phyloP scores from a whole-genome alignment of 2,329 filamentous ascomycete genomes.

The Pseudogymnoascus sp. region DNA sequence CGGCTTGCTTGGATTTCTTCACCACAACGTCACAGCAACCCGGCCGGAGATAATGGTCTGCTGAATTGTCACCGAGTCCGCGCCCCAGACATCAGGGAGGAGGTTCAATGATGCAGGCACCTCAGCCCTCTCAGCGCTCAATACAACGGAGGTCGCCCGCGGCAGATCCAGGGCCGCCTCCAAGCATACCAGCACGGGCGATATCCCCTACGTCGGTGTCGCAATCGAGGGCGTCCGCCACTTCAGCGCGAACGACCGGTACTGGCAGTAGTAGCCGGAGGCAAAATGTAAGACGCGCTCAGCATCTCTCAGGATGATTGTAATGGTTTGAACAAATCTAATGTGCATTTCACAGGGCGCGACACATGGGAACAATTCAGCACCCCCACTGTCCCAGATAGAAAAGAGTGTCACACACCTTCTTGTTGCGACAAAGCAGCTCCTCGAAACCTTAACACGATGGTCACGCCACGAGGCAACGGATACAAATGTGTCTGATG shows the following conservation, averaged over 20 bases:
- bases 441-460: constrained; percentile 92
- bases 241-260: constrained; percentile 53
- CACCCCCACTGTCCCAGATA: constrained; percentile 67
- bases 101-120: constrained; percentile 39
- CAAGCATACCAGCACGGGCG: constrained; percentile 45
- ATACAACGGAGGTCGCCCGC: constrained; percentile 56
- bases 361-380: constrained; percentile 11
- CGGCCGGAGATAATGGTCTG: constrained; percentile 4
- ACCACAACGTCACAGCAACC: background rate
- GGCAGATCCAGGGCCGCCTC: constrained; percentile 49
- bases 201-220: constrained; percentile 48
- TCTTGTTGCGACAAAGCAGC: constrained; percentile 92
- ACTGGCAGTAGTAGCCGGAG: constrained; percentile 40
- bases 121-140: constrained; percentile 42
- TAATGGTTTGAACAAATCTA: background rate
- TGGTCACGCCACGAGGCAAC: constrained; percentile 92
- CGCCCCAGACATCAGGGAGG: background rate
- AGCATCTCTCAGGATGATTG: background rate
- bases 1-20: background rate
- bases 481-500: constrained; percentile 92
- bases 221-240: constrained; percentile 55
- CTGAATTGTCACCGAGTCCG: background rate
- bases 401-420: constrained; percentile 98
- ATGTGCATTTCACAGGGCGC: background rate
- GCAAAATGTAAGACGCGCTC: constrained; percentile 45